Base-by-base conservation (phyloP, 495 filamentous ascomycete genomes). In the Aspergillus panamensis region DNA sequence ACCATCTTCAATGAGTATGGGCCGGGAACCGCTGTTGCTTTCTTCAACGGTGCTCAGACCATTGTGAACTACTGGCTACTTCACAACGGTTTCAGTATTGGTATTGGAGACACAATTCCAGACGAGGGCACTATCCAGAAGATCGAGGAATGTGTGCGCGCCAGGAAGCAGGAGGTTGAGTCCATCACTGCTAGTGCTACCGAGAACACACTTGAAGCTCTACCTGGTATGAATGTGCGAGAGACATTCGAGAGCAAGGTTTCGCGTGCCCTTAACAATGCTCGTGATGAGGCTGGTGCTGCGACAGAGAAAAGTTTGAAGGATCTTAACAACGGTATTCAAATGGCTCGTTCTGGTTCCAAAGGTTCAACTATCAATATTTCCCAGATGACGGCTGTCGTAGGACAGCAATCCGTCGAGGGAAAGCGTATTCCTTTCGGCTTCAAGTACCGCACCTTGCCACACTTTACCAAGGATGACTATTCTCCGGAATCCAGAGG, bases 311-410 rank as follows among this genome's bases (percentile, higher is more conserved):
- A 90, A 69, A 91, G 88, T 78, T 76, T 97, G 66, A 97, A 96
- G 77, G 92, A 96, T 76, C 68, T 86, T 58, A 99, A 99, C 80
- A 96, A 96, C 59, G 92, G 92, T 48, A 88, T 94, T 43, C 89
- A 91, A 61, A 99, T 97, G 93, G 91, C 94, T 58, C 81, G 84
- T 29, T 96, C 93, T 59, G 94, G 94, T 63, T 97, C 95, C 57
- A 99, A 99, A 78, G 94, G 94, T 62, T 96, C 94, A 6, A 90
- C 90, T 3, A 97, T 97, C 76, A 99, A 99, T 70, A 97, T 99
- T 62, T 96, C 95, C 16, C 94, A 99, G 73, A 99, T 99, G 94
- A 93, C 91, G 48, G 92, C 95, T 12, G 80, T 96, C 50, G 94
- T 99, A 19, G 94, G 94, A 51, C 94, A 99, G 63, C 94, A 99